A percentile compares a stretch with the other conserved stretches of the same genome.
Evolutionary conservation across 352 stramenopile species (phyloP).

Genomic region (Pythium grandisporangium): DNA sequence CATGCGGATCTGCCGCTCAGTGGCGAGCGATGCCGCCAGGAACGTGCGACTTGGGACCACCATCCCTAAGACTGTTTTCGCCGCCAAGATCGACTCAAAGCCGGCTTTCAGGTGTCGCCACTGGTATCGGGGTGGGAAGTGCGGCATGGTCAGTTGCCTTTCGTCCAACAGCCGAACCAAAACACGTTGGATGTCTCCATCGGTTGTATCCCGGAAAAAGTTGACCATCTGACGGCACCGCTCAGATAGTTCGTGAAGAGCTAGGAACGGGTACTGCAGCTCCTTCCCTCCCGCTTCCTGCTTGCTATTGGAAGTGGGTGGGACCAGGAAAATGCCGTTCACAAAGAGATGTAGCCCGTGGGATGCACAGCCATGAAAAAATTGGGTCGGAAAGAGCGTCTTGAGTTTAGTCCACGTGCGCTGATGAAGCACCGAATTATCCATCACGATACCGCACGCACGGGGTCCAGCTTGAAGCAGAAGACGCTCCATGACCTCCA

Average conservation of each 20-base stretch:
- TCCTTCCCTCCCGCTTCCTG: not conserved
- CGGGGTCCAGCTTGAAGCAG: slow-evolving; percentile 6
- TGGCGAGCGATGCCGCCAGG: not conserved
- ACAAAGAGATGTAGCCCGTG: slow-evolving; percentile 16
- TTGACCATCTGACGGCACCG: slow-evolving; percentile 12
- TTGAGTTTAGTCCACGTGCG: slow-evolving; percentile 15
- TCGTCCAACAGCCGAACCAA: not conserved
- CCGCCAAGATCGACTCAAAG: slow-evolving; percentile 11
- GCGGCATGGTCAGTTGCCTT: not conserved
- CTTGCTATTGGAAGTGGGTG: too few species aligned
- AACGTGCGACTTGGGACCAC: slow-evolving; percentile 3
- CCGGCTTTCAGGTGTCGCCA: slow-evolving; percentile 9
- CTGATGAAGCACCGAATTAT: slow-evolving; percentile 12
- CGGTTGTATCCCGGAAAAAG: slow-evolving; percentile 3
- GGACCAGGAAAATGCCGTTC: slow-evolving; percentile 18
- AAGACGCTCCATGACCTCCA: slow-evolving; percentile 1
- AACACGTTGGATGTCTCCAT: not conserved
- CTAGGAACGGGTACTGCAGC: slow-evolving; percentile 6
- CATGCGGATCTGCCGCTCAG: not conserved
- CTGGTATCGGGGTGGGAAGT: slow-evolving; percentile 5
- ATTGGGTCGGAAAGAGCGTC: slow-evolving; percentile 8
- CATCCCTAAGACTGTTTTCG: slow-evolving; percentile 1
- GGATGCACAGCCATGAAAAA: slow-evolving; percentile 20
- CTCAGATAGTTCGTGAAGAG: slow-evolving; percentile 5
- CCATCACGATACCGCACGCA: slow-evolving; percentile 12